These are phyloP conservation scores for Phytophthora macrochlamydospora DNA, from an alignment of 352 stramenopile species.

Conservation along the genomic window DNA sequence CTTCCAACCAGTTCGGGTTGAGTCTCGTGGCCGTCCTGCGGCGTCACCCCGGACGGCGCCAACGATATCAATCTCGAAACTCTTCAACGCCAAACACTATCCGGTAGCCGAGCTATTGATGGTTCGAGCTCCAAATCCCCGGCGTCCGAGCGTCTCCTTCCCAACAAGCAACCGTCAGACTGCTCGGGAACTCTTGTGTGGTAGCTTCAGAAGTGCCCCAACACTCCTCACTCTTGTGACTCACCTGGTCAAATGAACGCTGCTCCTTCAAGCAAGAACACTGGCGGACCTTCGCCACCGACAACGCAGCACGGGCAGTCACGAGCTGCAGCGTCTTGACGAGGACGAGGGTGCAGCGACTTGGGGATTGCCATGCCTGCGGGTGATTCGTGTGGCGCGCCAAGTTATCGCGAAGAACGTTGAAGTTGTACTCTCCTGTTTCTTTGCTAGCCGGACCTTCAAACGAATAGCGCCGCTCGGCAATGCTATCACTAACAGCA, in stretches of 20 bases:
- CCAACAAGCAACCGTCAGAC: conserved; percentile 20
- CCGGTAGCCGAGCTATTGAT: conserved; percentile 53
- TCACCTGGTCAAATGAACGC: conserved; percentile 80
- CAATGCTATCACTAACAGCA: too few relatives aligned
- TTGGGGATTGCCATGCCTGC: background rate
- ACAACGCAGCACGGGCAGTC: conserved; percentile 23
- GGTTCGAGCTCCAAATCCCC: conserved; percentile 63
- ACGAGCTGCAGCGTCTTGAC: conserved; percentile 8
- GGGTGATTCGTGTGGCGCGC: background rate
- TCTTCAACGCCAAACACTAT: conserved; percentile 79
- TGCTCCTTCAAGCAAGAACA: conserved; percentile 77
- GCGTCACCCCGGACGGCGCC: conserved; percentile 60
- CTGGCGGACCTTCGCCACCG: conserved; percentile 38
- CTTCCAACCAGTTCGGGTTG: conserved; percentile 74
- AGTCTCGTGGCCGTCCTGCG: conserved; percentile 69
- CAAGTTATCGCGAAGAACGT: too few relatives aligned
- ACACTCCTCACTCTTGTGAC: conserved; percentile 57
- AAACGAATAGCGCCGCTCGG: too few relatives aligned
- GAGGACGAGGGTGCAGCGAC: background rate
- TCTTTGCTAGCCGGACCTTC: too few relatives aligned
- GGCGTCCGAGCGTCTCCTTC: conserved; percentile 42
- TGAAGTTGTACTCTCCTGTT: too few relatives aligned
- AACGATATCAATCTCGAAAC: conserved; percentile 83
- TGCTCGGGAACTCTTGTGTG: too few relatives aligned
- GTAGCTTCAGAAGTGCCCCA: background rate